Evolutionary conservation across 495 filamentous ascomycete genomes (phyloP).

Genomic region (Aspergillus cristatus): DNA sequence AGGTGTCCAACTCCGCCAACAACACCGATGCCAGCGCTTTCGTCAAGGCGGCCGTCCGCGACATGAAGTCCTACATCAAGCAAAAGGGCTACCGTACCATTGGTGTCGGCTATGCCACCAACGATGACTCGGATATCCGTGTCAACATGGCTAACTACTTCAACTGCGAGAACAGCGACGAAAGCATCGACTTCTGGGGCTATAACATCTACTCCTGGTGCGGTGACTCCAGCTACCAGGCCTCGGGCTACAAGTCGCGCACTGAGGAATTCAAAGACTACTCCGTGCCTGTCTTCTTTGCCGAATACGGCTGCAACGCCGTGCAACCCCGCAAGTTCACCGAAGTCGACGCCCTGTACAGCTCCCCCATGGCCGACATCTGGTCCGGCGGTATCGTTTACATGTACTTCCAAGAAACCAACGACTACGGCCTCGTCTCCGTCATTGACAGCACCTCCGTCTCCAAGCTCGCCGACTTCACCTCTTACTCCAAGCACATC

Average conservation of each 20-base stretch:
- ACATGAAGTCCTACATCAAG: slow-evolving; percentile 89
- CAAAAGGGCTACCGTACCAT: slow-evolving; percentile 62
- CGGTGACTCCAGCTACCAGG: slow-evolving; percentile 60
- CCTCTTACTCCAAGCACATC: slow-evolving; percentile 61
- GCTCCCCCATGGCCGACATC: slow-evolving; percentile 66
- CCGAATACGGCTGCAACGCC: slow-evolving; percentile 93
- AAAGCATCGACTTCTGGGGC: slow-evolving; percentile 88
- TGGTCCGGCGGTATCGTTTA: slow-evolving; percentile 95
- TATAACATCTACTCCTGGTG: slow-evolving; percentile 99
- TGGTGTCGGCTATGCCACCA: slow-evolving; percentile 91
- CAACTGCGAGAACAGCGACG: slow-evolving; percentile 62
- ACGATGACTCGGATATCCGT: slow-evolving; percentile 78
- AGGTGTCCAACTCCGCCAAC: slow-evolving; percentile 75
- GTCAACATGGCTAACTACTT: slow-evolving; percentile 77
- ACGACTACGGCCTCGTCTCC: slow-evolving; percentile 75
- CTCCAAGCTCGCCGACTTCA: slow-evolving; percentile 63
- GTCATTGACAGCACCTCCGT: slow-evolving; percentile 51
- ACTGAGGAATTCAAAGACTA: slow-evolving; percentile 79
- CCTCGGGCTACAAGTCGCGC: slow-evolving; percentile 70
- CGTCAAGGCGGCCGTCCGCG: slow-evolving; percentile 93
- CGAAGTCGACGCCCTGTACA: slow-evolving; percentile 79
- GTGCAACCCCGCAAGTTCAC: slow-evolving; percentile 68
- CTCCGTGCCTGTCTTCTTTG: slow-evolving; percentile 90
- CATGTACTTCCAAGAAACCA: slow-evolving; percentile 91
- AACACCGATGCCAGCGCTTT: slow-evolving; percentile 84